Evolutionary conservation across 2,329 filamentous ascomycete species (phyloP), one percentile per base, ranked within the genome.

Genomic region (Colletotrichum kahawae): DNA sequence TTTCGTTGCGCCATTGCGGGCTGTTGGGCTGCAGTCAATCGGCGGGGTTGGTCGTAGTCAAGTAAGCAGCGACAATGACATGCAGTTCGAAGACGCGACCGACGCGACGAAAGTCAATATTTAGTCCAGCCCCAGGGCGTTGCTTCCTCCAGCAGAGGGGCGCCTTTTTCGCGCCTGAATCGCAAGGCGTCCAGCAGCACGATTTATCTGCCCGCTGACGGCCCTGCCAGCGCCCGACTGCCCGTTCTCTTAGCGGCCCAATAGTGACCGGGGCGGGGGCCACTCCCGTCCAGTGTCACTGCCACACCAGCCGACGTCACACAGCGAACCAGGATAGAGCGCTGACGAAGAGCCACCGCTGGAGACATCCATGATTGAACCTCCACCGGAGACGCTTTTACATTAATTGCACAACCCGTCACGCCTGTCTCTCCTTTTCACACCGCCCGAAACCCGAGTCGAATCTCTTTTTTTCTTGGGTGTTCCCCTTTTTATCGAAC

Each of bases 1-100:
- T 82, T 83, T 78, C 83, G 77, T 79, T 74, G 70, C 31, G 76
- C 68, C 71, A 75, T 76, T 34, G 31, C 67, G 56, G 43, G 33
- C 14, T 27, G 13, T 63, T 34, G 21, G 27, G 69, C 29, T 56
- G n/a, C 10, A 43, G 67, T 31, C 36, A 31, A 9, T 67, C 38
- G 27, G 38, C 18, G 59, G n/a, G 36, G 21, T 48, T 18, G 33
- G 33, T 74, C 56, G 51, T 29, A 57, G 60, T 43, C 64, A 21
- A 34, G 33, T 48, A 59, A 56, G 36, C 62, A 38, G n/a, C 62
- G 13, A 67, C 29, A 16, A 70, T 51, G 43, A 51, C 43, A 51
- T 51, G 43, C 43, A 51, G 3, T 21, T 51, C n/a, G 36, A 54
- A 64, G 70, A 76, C 76, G 76, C 71, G 75, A 71, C 65, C 62